Evolutionary conservation across 2,329 filamentous ascomycete genomes (phyloP).

Genomic region (Talaromyces pinophilus): DNA sequence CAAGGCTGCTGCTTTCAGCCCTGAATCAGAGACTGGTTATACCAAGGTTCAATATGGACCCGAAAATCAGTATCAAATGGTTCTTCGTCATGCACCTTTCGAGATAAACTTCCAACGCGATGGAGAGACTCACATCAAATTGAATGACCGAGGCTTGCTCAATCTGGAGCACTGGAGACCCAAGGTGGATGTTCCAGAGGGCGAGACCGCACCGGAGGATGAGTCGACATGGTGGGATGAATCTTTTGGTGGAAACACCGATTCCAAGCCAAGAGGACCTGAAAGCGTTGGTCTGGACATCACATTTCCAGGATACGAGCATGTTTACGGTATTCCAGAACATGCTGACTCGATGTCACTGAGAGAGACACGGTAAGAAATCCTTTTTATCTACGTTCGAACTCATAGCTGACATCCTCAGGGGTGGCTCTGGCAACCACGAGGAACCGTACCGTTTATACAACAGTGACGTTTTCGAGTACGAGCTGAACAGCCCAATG

Average conservation of each 20-base stretch:
- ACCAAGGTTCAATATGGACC: conserved; percentile 78
- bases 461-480: conserved; percentile 97
- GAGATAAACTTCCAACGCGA: conserved; percentile 83
- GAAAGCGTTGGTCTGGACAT: conserved; percentile 92
- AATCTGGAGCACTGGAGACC: conserved; percentile 96
- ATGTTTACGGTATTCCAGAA: conserved; percentile 93
- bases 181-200: conserved; percentile 68
- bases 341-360: conserved; percentile 86
- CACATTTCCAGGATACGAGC: conserved; percentile 83
- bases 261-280: conserved; percentile 90
- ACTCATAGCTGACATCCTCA: conserved; percentile 33
- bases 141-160: conserved; percentile 86
- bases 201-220: conserved; percentile 49
- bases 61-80: conserved; percentile 72
- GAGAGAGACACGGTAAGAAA: conserved; percentile 72
- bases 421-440: conserved; percentile 80
- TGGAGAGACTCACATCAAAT: conserved; percentile 75
- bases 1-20: conserved; percentile 67
- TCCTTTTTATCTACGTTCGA: background rate
- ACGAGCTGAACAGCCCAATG: conserved; percentile 96
- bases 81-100: conserved; percentile 82
- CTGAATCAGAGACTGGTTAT: conserved; percentile 66
- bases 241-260: conserved; percentile 90
- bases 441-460: conserved; percentile 90
- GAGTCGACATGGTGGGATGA: conserved; percentile 99